Conservation (phyloP, 441 rosid species). For the Pelargonium fulgidum region DNA sequence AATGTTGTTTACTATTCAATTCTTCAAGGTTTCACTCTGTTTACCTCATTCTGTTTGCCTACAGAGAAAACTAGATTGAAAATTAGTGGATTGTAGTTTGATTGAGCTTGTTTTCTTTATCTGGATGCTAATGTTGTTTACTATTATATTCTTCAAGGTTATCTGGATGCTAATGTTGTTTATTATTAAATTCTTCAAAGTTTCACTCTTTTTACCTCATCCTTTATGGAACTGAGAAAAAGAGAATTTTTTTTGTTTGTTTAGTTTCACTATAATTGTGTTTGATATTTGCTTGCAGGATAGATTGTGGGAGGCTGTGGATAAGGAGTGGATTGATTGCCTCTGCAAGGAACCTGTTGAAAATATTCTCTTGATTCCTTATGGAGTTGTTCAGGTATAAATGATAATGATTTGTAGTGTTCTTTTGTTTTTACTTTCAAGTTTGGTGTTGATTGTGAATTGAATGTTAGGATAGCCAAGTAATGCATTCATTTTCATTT, state of each 20-base stretch:
- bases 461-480: not conserved
- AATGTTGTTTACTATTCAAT: no score
- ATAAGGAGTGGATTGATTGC: constrained; percentile 72
- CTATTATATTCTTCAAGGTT: no score
- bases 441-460: constrained; percentile 2
- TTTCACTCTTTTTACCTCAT: not conserved
- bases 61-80: no score
- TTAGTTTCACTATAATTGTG: not conserved
- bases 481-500: not conserved
- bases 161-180: no score
- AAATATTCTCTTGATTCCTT: constrained; percentile 64
- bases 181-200: no score
- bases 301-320: constrained; percentile 68
- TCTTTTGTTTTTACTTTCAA: not conserved
- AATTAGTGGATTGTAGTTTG: no score
- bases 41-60: no score
- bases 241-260: not conserved
- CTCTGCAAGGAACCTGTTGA: constrained; percentile 49
- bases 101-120: no score
- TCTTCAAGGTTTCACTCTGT: no score
- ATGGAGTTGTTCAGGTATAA: constrained; percentile 54
- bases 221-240: not conserved
- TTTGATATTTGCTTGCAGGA: constrained; percentile 26
- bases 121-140: no score
- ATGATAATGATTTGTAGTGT: not conserved